Evolutionary conservation across 176 grass and related monocot genomes (phyloP).

Genomic region (Leersia perrieri): DNA sequence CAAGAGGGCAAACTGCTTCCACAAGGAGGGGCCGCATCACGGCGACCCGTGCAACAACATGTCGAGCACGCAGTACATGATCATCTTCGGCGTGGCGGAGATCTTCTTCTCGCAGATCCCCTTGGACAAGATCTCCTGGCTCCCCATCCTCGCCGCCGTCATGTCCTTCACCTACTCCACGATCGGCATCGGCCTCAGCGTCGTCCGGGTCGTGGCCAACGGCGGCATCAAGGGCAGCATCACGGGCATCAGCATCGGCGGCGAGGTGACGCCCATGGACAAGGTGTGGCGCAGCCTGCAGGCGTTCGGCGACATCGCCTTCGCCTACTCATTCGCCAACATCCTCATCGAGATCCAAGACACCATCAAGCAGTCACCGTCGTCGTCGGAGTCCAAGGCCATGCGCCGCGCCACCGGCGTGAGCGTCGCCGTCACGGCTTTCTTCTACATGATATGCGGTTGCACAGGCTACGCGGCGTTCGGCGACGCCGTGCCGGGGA

Average conservation of each 20-base stretch:
- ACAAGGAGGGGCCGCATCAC: too few species aligned
- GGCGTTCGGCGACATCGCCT: slow-evolving; percentile 84
- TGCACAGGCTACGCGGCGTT: slow-evolving; percentile 52
- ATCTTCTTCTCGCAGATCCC: too few species aligned
- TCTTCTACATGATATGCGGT: slow-evolving; percentile 58
- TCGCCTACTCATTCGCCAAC: slow-evolving; percentile 79
- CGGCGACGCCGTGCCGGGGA: slow-evolving; percentile 40
- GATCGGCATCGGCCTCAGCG: too few species aligned
- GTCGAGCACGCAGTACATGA: too few species aligned
- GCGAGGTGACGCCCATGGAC: slow-evolving; percentile 45
- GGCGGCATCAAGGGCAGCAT: slow-evolving; percentile 61
- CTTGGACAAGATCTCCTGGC: too few species aligned
- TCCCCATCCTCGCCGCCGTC: too few species aligned
- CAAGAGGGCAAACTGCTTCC: too few species aligned
- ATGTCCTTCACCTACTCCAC: too few species aligned
- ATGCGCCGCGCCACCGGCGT: slow-evolving; percentile 43
- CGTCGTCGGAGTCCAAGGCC: slow-evolving; percentile 39
- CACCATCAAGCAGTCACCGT: slow-evolving; percentile 36
- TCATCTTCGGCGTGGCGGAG: too few species aligned
- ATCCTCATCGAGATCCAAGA: slow-evolving; percentile 82
- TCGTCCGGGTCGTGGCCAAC: slow-evolving; percentile 23
- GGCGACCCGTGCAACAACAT: too few species aligned
- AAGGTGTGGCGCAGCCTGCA: slow-evolving; percentile 82
- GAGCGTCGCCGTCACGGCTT: slow-evolving; percentile 34
- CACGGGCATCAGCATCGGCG: slow-evolving; percentile 76